Base-by-base conservation (phyloP, 2,329 filamentous ascomycete genomes). In the Venturia carpophila region DNA sequence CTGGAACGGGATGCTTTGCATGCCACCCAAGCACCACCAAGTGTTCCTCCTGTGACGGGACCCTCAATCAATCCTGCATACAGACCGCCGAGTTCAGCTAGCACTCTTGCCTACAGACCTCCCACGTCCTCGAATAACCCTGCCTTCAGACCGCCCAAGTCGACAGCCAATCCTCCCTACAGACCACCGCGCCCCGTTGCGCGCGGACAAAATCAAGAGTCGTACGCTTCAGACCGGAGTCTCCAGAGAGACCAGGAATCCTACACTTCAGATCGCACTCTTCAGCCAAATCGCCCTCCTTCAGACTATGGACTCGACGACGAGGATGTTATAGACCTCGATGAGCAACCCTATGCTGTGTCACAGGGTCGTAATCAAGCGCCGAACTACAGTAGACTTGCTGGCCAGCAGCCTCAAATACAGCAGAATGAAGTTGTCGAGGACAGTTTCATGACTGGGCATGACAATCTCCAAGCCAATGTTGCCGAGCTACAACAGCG, bases 1-100 rank as follows among this genome's bases (percentile, higher is more conserved):
- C 75, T 82, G 30, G 79, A 82, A 70, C 72, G 74, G 52, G 74
- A 72, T 58, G 80, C 79, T 64, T 67, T 77, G 24, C 73, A 64
- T 34, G 34, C 47, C 21, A 42, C 45, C 5, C 34, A 39, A 47
- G 34, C 30, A 9, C 19, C 37, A 41, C 52, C 47, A 64, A 34
- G 42, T 52, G 10, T 43, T 41, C 9, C 42, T 45, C 21, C 19
- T 10, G n/a, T 42, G 47, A 37, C 7, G 52, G n/a, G 30, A 58
- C 52, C 52, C 30, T 34, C 52, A 5, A 58, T 58, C 27, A 58
- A 58, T 37, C 30, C 52, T 27, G 27, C 52, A 3, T 58, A 58
- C n/a, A 58, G 52, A 10, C 52, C 30, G 15, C 52, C 52, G 5
- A 58, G n/a, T 37, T 58, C 52, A n/a, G 37, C 52, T 1, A 58